Conservation (phyloP, 768 basidiomycete genomes). For the Mycena pura region DNA sequence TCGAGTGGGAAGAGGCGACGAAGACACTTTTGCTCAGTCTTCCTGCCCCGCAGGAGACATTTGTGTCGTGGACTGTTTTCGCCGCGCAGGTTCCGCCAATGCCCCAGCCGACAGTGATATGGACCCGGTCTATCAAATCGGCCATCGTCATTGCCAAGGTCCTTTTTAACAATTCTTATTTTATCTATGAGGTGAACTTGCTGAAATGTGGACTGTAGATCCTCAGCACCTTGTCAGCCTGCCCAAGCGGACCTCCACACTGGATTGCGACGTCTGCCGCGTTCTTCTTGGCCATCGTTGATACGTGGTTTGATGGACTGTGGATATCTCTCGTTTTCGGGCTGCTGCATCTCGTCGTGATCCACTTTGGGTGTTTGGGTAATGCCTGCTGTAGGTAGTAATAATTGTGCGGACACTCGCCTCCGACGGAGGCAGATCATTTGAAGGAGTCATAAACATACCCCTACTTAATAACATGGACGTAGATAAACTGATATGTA, state of each 20-base stretch:
- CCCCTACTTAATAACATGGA: no score
- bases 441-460: no score
- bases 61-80: slow-evolving; percentile 1
- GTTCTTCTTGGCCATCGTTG: slow-evolving; percentile 47
- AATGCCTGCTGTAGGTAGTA: slow-evolving; percentile 13
- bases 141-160: slow-evolving; percentile 20
- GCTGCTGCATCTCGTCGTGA: slow-evolving; percentile 42
- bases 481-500: no score
- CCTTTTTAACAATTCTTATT: neutral
- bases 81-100: neutral
- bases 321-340: slow-evolving; percentile 45
- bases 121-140: slow-evolving; percentile 7
- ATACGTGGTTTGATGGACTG: slow-evolving; percentile 53
- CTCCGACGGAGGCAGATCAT: no score
- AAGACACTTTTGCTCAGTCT: slow-evolving; percentile 9
- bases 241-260: slow-evolving; percentile 28
- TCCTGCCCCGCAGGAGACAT: slow-evolving; percentile 9
- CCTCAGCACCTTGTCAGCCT: slow-evolving; percentile 32
- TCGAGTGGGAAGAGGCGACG: slow-evolving; percentile 3
- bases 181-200: neutral
- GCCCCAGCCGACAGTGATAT: neutral
- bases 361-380: slow-evolving; percentile 23
- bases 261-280: slow-evolving; percentile 35
- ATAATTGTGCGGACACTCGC: no score
- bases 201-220: slow-evolving; percentile 17